phyloP scores from a whole-genome alignment of 331 rosid species.

The Malus hybrid region DNA sequence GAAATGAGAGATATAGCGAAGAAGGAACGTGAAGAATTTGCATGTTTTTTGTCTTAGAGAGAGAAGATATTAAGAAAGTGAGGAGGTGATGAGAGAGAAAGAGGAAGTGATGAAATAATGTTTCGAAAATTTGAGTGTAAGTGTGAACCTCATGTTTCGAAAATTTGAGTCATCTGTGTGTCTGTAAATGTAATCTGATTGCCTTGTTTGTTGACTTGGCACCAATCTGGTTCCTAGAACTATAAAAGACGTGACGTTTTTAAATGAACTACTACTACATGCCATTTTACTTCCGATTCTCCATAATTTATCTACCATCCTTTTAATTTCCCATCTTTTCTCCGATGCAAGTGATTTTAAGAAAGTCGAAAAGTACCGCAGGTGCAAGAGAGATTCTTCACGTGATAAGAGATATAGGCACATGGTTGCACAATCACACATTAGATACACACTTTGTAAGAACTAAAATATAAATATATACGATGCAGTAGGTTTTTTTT shows the following conservation, averaged over 20 bases:
- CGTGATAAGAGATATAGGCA: too few species aligned
- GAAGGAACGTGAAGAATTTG: constrained; percentile 60
- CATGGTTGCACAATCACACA: too few species aligned
- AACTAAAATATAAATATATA: too few species aligned
- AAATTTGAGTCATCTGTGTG: neutral
- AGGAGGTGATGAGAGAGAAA: constrained; percentile 3
- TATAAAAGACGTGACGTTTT: neutral
- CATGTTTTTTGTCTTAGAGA: constrained; percentile 31
- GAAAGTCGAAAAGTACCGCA: too few species aligned
- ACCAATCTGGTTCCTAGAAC: neutral
- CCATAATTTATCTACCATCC: too few species aligned
- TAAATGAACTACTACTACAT: neutral
- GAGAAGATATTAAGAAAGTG: constrained; percentile 7
- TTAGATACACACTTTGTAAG: too few species aligned
- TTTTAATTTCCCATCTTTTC: too few species aligned
- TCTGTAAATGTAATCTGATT: neutral
- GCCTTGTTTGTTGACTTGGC: neutral
- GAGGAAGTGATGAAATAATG: neutral
- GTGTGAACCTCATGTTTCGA: constrained; percentile 45
- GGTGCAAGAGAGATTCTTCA: too few species aligned
- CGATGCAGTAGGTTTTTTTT: too few species aligned
- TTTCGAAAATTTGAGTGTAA: too few species aligned
- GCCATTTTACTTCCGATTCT: neutral
- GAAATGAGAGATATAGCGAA: constrained; percentile 45
- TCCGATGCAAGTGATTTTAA: too few species aligned